Conservation (phyloP, 805 yeast genomes). For the Komagataella phaffii region DNA sequence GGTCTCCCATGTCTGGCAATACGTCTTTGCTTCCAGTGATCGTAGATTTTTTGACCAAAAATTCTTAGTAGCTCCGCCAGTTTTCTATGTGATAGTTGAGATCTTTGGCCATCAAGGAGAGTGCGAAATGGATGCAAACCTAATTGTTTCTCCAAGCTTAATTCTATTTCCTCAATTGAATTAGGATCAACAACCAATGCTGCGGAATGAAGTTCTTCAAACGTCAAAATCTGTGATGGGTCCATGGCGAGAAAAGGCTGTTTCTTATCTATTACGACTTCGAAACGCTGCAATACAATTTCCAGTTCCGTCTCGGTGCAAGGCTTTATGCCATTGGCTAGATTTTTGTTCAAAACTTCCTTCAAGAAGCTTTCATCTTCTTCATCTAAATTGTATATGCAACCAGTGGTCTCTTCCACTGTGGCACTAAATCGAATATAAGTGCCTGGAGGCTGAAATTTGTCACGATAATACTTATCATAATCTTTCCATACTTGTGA, state of each 20-base stretch:
- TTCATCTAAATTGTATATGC: slow-evolving; percentile 84
- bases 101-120: slow-evolving; percentile 33
- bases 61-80: slow-evolving; percentile 32
- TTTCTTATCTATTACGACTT: slow-evolving; percentile 56
- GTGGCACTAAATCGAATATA: slow-evolving; percentile 88
- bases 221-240: slow-evolving; percentile 60
- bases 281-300: slow-evolving; percentile 58
- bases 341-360: slow-evolving; percentile 19
- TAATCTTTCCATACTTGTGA: slow-evolving; percentile 74
- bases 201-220: slow-evolving; percentile 50
- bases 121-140: slow-evolving; percentile 45
- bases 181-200: slow-evolving; percentile 28
- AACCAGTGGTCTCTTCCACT: slow-evolving; percentile 88
- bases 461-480: slow-evolving; percentile 50
- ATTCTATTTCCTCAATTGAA: slow-evolving; percentile 44
- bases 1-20: slow-evolving; percentile 55
- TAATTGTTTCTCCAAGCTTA: slow-evolving; percentile 41
- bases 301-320: slow-evolving; percentile 85
- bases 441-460: slow-evolving; percentile 58
- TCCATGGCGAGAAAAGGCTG: slow-evolving; percentile 87
- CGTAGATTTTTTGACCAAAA: slow-evolving; percentile 59
- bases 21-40: slow-evolving; percentile 73
- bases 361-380: slow-evolving; percentile 58
- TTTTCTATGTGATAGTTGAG: slow-evolving; percentile 26
- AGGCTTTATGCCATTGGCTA: slow-evolving; percentile 14